Evolutionary conservation across 2,329 filamentous ascomycete species (phyloP).

Genomic region (Aspergillus unguis): DNA sequence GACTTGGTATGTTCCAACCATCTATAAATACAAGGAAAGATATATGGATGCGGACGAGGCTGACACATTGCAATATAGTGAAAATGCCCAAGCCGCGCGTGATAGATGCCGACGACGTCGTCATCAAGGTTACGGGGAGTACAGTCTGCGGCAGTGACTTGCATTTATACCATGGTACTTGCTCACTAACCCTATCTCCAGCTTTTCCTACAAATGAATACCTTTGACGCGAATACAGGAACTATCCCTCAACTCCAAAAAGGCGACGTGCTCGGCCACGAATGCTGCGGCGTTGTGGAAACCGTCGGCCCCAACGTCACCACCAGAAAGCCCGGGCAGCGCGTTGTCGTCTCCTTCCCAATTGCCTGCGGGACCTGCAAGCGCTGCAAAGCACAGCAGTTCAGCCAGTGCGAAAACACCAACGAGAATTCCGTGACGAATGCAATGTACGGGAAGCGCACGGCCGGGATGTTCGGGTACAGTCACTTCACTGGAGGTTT

Average conservation of each 20-base stretch:
- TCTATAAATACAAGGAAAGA: neutral
- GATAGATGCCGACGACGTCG: slow-evolving; percentile 71
- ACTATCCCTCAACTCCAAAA: slow-evolving; percentile 58
- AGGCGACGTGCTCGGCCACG: slow-evolving; percentile 65
- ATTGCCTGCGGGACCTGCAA: slow-evolving; percentile 68
- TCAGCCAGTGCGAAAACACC: slow-evolving; percentile 75
- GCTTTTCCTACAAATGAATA: neutral
- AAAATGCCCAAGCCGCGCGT: slow-evolving; percentile 69
- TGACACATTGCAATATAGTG: slow-evolving; percentile 34
- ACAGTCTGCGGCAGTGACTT: slow-evolving; percentile 62
- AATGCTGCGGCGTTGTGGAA: slow-evolving; percentile 53
- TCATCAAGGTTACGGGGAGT: slow-evolving; percentile 70
- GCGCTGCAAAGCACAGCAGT: slow-evolving; percentile 75
- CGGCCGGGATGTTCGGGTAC: slow-evolving; percentile 66
- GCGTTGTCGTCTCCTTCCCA: slow-evolving; percentile 83
- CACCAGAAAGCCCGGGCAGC: slow-evolving; percentile 56
- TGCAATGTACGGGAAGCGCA: slow-evolving; percentile 74
- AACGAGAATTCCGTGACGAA: slow-evolving; percentile 69
- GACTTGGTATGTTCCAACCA: slow-evolving; percentile 50
- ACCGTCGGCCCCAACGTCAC: slow-evolving; percentile 55
- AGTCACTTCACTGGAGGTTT: slow-evolving; percentile 79
- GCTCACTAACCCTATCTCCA: neutral
- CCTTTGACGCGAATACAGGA: slow-evolving; percentile 19
- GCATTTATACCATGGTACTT: slow-evolving; percentile 46
- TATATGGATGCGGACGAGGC: neutral